Evolutionary conservation across 495 filamentous ascomycete genomes (phyloP).

Genomic region (Saxophila tyrrhenica): DNA sequence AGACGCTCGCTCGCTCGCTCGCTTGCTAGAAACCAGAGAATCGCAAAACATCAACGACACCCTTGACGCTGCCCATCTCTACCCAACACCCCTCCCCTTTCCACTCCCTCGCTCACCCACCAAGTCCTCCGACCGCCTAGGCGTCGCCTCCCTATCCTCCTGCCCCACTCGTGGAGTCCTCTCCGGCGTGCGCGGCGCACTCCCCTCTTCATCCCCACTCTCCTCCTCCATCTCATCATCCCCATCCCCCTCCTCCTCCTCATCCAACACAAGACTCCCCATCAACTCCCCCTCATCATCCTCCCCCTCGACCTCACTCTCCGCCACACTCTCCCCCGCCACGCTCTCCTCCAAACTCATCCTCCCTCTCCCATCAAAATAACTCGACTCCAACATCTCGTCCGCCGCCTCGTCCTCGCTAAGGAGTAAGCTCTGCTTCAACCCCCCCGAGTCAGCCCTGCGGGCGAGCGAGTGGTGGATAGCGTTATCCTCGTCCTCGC

Average conservation of each 20-base stretch:
- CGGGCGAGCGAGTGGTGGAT: neutral
- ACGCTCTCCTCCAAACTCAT: neutral
- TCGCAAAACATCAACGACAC: too few relatives aligned
- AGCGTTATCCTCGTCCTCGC: conserved; percentile 26
- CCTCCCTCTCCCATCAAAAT: neutral
- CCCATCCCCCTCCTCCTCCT: conserved; percentile 30
- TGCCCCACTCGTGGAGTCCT: neutral
- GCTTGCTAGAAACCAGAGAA: too few relatives aligned
- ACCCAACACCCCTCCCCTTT: neutral
- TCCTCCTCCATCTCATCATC: conserved; percentile 33
- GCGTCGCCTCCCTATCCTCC: conserved; percentile 1
- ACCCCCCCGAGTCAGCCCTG: neutral
- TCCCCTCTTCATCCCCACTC: conserved; percentile 19
- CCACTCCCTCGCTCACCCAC: neutral
- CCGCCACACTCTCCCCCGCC: neutral
- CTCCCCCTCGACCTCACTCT: conserved; percentile 23
- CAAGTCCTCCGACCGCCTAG: neutral
- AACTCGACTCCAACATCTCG: conserved; percentile 1
- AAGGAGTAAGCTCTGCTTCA: neutral
- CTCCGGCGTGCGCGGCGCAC: neutral
- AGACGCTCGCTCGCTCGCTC: too few relatives aligned
- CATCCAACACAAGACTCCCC: conserved; percentile 23
- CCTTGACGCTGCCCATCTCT: too few relatives aligned
- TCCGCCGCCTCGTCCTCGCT: neutral
- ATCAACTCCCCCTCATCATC: conserved; percentile 21